Evolutionary conservation across 306 rosid species (phyloP).

Genomic region (Nissolia schottii): DNA sequence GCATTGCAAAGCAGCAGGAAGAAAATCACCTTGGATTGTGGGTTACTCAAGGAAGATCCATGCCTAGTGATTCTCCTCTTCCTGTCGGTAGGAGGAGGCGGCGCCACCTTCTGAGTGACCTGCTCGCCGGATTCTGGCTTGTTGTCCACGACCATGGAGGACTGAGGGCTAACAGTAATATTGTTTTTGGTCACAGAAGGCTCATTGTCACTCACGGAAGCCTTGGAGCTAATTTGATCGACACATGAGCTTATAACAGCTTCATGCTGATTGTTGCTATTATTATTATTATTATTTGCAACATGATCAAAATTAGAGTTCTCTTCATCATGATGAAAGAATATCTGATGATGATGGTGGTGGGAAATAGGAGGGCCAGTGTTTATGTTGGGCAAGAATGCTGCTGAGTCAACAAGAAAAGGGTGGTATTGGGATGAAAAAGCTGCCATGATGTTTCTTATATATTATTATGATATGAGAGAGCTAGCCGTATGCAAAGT

Average conservation of each 20-base stretch:
- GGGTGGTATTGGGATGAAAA: constrained; percentile 55
- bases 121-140: constrained; percentile 61
- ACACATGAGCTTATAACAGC: constrained; percentile 34
- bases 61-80: constrained; percentile 46
- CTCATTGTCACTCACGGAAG: constrained; percentile 43
- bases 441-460: constrained; percentile 62
- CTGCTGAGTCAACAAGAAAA: constrained; percentile 44
- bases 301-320: no score
- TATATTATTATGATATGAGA: no score
- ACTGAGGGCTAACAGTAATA: constrained; percentile 52
- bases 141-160: constrained; percentile 55
- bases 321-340: no score
- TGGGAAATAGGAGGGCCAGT: constrained; percentile 22
- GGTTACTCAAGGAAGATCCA: constrained; percentile 29
- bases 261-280: constrained; percentile 18
- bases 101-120: constrained; percentile 40
- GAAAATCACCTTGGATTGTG: constrained; percentile 45
- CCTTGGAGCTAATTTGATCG: constrained; percentile 41
- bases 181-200: constrained; percentile 47
- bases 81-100: constrained; percentile 37
- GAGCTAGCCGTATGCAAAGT: neutral
- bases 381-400: constrained; percentile 35
- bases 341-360: constrained; percentile 3
- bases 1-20: neutral
- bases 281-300: neutral